These are phyloP conservation scores for Apiotrichum akiyoshidainum DNA, from an alignment of 1,284 basidiomycete genomes.

Conservation along the genomic window DNA sequence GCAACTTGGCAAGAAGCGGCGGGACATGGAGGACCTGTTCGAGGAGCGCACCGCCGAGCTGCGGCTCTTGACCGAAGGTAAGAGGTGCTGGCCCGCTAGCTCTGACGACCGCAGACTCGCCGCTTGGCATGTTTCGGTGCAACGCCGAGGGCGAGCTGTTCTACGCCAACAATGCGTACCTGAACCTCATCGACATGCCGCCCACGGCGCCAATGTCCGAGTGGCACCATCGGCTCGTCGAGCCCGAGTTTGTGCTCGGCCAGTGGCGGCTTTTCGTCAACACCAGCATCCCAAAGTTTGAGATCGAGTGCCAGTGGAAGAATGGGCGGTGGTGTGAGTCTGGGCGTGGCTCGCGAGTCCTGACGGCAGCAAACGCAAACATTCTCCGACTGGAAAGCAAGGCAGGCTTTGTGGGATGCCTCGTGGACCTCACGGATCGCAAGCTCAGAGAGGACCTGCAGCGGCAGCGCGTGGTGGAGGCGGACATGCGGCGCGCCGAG, in stretches of 20 bases:
- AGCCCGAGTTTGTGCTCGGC: too few relatives aligned
- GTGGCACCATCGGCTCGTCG: too few relatives aligned
- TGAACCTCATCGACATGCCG: slow-evolving; percentile 14
- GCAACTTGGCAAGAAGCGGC: slow-evolving; percentile 44
- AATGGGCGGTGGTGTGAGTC: too few relatives aligned
- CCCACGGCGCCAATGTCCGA: too few relatives aligned
- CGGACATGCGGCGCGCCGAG: slow-evolving; percentile 41
- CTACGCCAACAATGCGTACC: slow-evolving; percentile 27
- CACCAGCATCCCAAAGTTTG: too few relatives aligned
- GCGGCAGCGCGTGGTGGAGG: slow-evolving; percentile 38
- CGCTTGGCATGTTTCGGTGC: slow-evolving; percentile 41
- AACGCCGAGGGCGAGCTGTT: slow-evolving; percentile 28
- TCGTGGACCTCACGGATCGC: slow-evolving; percentile 44
- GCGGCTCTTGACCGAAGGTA: not conserved
- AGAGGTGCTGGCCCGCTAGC: too few relatives aligned
- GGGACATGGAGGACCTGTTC: slow-evolving; percentile 39
- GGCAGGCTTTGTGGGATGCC: slow-evolving; percentile 34
- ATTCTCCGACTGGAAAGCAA: too few relatives aligned
- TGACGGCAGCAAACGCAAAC: too few relatives aligned
- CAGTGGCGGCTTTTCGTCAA: too few relatives aligned
- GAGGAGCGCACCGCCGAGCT: slow-evolving; percentile 30
- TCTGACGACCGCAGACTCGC: slow-evolving; percentile 17
- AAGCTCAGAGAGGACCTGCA: slow-evolving; percentile 45
- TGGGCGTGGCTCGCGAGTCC: too few relatives aligned
- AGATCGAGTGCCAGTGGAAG: too few relatives aligned